These are phyloP conservation scores for Dianthus caryophyllus DNA, from an alignment of 148 eudicot species.

Conservation along the genomic window DNA sequence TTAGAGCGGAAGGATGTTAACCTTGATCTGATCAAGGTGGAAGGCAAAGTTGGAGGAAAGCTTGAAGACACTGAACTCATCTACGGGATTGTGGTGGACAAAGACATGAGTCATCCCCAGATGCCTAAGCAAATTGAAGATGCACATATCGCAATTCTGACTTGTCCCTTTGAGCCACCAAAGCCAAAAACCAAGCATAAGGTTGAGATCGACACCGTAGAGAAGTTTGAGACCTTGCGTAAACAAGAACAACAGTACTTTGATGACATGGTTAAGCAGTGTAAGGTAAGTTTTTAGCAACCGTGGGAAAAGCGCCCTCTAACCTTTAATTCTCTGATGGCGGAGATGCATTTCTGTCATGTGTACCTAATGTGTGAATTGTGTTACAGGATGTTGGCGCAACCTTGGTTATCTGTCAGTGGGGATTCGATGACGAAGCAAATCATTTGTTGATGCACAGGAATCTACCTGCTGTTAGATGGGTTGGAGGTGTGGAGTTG, in stretches of 20 bases:
- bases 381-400: slow-evolving; percentile 86
- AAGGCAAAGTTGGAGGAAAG: slow-evolving; percentile 96
- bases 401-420: slow-evolving; percentile 93
- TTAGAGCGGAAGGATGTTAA: slow-evolving; percentile 94
- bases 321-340: background rate
- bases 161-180: slow-evolving; percentile 98
- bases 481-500: slow-evolving; percentile 99
- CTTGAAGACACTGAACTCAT: slow-evolving; percentile 94
- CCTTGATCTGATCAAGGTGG: slow-evolving; percentile 87
- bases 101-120: slow-evolving; percentile 99
- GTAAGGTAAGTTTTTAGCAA: slow-evolving; percentile 56
- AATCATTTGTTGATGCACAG: slow-evolving; percentile 92
- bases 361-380: slow-evolving; percentile 12
- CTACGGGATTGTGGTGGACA: slow-evolving; percentile 93
- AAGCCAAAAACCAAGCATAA: slow-evolving; percentile 99
- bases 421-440: slow-evolving; percentile 99
- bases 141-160: slow-evolving; percentile 89
- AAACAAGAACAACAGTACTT: slow-evolving; percentile 88
- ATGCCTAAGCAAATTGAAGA: slow-evolving; percentile 89
- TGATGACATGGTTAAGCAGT: slow-evolving; percentile 91
- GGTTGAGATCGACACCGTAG: slow-evolving; percentile 97
- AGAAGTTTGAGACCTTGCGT: slow-evolving; percentile 85
- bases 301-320: background rate
- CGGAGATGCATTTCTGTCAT: background rate
- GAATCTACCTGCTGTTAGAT: slow-evolving; percentile 88